Evolutionary conservation across 495 filamentous ascomycete species (phyloP).

Genomic region (Schizothecium vesticola): DNA sequence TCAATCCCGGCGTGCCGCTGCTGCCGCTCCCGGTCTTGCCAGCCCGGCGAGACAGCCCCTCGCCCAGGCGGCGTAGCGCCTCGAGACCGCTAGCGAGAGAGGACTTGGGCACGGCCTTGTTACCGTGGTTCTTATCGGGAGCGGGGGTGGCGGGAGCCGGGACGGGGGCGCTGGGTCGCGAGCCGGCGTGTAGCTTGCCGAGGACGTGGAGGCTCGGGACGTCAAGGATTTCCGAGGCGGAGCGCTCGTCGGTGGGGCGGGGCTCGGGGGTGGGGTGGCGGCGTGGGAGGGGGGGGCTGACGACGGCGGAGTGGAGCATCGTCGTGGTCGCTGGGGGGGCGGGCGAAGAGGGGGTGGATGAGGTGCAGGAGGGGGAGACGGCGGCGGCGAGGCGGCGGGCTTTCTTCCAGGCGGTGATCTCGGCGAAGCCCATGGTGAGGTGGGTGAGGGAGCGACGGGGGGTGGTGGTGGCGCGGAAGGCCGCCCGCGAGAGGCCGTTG

Average conservation of each 20-base stretch:
- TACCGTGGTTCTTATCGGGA: neutral
- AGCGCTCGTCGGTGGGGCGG: neutral
- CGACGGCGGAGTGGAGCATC: neutral
- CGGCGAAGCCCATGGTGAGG: constrained; percentile 9
- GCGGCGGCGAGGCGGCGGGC: neutral
- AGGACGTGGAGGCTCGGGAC: constrained; percentile 6
- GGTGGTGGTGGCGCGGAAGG: neutral
- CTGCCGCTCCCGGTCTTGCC: neutral
- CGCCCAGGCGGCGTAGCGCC: neutral
- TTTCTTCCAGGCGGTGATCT: constrained; percentile 11
- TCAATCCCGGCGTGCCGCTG: too few relatives aligned
- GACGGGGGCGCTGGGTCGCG: neutral
- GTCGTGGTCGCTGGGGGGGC: neutral
- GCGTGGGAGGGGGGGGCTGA: neutral
- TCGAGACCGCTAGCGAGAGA: neutral
- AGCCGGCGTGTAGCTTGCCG: neutral
- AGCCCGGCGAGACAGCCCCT: neutral
- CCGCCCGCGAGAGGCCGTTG: neutral
- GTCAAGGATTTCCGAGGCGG: neutral
- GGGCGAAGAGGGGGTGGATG: constrained; percentile 2
- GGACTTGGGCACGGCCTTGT: neutral
- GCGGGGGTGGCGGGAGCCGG: neutral
- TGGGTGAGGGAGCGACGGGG: neutral
- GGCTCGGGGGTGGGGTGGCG: neutral
- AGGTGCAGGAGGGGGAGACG: constrained; percentile 10